phyloP scores from a whole-genome alignment of 108 stramenopile genomes.

The Mediolabrus comicus region DNA sequence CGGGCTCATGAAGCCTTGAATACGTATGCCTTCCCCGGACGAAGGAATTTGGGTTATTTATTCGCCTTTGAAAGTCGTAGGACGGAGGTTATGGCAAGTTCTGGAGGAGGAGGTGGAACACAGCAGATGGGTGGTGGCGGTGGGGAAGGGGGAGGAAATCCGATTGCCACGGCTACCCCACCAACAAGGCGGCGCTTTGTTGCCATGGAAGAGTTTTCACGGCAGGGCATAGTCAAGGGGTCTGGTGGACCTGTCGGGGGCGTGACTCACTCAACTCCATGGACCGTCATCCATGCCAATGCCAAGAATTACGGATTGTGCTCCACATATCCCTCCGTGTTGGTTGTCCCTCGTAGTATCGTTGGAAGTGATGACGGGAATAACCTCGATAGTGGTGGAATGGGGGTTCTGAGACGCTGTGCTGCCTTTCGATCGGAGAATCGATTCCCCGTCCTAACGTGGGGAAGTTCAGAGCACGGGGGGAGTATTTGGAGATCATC shows the following conservation, averaged over 20 bases:
- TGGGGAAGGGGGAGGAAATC: conserved; percentile 27
- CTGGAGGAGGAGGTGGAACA: neutral
- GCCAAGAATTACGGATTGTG: conserved; percentile 72
- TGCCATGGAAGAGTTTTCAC: conserved; percentile 62
- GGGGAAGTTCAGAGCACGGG: conserved; percentile 69
- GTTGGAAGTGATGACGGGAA: conserved; percentile 34
- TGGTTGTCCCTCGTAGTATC: conserved; percentile 85
- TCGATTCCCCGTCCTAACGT: conserved; percentile 89
- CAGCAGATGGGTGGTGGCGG: neutral
- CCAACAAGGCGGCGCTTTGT: conserved; percentile 68
- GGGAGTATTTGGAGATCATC: conserved; percentile 92
- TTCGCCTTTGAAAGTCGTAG: conserved; percentile 89
- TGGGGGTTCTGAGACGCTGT: conserved; percentile 64
- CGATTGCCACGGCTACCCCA: conserved; percentile 38
- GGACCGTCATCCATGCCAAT: conserved; percentile 58
- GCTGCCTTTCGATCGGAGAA: conserved; percentile 87
- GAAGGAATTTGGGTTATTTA: conserved; percentile 82
- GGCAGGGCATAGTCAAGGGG: conserved; percentile 38
- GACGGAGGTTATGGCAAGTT: conserved; percentile 60
- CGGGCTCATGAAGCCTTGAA: conserved; percentile 74
- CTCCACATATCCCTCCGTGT: conserved; percentile 80
- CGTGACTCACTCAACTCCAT: conserved; percentile 44
- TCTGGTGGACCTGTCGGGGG: neutral
- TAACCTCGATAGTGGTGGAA: conserved; percentile 31
- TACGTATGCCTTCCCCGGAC: conserved; percentile 88